Evolutionary conservation across 176 grass and related monocot species (phyloP), one percentile per base, ranked within the genome.

Genomic region (Alopecurus myosuroides): DNA sequence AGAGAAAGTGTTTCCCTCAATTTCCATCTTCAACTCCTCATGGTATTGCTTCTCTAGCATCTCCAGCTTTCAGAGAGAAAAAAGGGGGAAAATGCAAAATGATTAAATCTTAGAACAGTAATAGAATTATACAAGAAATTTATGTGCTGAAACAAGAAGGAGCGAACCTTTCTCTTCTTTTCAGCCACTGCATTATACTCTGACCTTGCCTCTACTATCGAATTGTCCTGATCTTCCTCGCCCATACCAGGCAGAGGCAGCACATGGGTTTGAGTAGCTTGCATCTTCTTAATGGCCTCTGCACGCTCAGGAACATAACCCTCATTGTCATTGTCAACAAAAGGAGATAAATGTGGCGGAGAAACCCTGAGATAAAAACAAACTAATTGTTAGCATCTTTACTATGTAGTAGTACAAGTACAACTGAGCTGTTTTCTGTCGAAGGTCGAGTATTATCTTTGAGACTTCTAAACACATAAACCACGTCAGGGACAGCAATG

Each of bases 291-390:
- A 77, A 98, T 93, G 60, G 93, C 92, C 68, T 95, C 91, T 20
- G 93, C 93, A 85, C 93, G 95, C 70, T 98, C 95, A 50, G 93
- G 95, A 79, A 98, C 61, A 70, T 98, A 95, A 57, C 95, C 93
- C 85, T 98, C 95, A 19, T 89, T 82, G 30, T 93, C 91, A 61
- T 98, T 91, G 85, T 95, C 95, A 58, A 98, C 91, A 87, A 95
- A 98, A 73, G 95, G 95, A 66, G 95, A 95, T 69, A 95, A 77
- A 93, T 98, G 95, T 55, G 95, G 91, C 55, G 93, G 95, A 73
- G 95, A 87, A 50, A 93, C 87, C 81, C 93, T 98, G 76, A 82
- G 82, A 91, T 46, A 67, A 51, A 6, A 90, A 12, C 4, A 35
- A 70, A 65, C 18, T 49, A 49, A 56, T 52, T 60, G 68, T 18